Conservation (phyloP, 2,329 filamentous ascomycete species). For the Rutstroemia sp. region DNA sequence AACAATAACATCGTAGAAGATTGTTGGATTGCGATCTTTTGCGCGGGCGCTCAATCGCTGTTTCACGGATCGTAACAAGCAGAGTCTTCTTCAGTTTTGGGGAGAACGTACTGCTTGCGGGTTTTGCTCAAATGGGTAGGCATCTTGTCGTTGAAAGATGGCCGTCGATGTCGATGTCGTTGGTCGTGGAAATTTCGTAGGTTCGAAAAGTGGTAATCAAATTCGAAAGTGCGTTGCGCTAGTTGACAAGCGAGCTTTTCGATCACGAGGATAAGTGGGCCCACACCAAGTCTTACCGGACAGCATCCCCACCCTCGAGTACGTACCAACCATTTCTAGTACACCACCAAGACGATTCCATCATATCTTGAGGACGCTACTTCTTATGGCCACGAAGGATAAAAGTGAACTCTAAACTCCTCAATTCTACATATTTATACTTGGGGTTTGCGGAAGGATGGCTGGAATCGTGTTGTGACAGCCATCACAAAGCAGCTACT, state of each 20-base stretch:
- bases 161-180: constrained; percentile 20
- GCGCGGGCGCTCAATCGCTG: constrained; percentile 4
- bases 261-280: not conserved
- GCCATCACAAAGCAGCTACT: too few relatives aligned
- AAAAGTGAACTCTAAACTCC: too few relatives aligned
- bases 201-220: constrained; percentile 1
- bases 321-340: not conserved
- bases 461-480: too few relatives aligned
- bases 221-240: not conserved
- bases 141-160: constrained; percentile 45
- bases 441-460: too few relatives aligned
- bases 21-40: not conserved
- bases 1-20: not conserved
- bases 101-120: constrained; percentile 62
- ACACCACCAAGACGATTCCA: not conserved
- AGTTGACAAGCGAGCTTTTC: not conserved
- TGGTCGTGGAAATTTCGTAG: not conserved
- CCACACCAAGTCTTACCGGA: not conserved
- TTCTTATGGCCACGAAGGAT: too few relatives aligned
- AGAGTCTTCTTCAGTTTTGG: constrained; percentile 1
- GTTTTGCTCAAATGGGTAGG: constrained; percentile 71
- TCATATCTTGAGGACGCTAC: too few relatives aligned
- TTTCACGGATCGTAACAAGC: constrained; percentile 1
- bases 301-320: not conserved
- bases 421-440: too few relatives aligned